These are phyloP conservation scores for Suillus placidus DNA, from an alignment of 768 basidiomycete species.

Conservation along the genomic window DNA sequence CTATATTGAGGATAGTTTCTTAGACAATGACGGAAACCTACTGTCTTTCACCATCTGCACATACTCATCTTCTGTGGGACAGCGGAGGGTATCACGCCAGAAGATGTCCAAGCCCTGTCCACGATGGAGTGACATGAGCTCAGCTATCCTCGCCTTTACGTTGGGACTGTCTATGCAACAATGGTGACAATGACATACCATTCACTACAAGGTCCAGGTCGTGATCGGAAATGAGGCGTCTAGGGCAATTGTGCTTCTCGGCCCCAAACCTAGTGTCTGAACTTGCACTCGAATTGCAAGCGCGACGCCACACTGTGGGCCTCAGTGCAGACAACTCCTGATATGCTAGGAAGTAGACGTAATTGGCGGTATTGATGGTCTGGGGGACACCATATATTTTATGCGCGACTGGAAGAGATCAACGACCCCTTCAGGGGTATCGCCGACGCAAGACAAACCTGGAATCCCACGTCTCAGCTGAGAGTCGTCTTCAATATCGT, in stretches of 20 bases:
- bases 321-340: conserved; percentile 61
- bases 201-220: conserved; percentile 75
- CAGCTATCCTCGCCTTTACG: conserved; percentile 26
- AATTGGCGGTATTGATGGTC: conserved; percentile 93
- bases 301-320: neutral
- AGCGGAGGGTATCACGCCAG: conserved; percentile 85
- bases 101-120: conserved; percentile 90
- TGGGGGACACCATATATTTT: conserved; percentile 94
- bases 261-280: neutral
- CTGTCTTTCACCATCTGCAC: conserved; percentile 93
- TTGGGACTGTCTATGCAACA: neutral
- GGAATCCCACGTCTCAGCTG: conserved; percentile 81
- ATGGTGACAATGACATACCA: conserved; percentile 39
- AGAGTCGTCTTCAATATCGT: conserved; percentile 90
- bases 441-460: conserved; percentile 40
- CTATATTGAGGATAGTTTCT: neutral
- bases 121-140: conserved; percentile 80
- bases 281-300: neutral
- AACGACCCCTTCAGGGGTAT: neutral
- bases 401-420: conserved; percentile 70
- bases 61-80: conserved; percentile 92
- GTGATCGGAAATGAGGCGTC: conserved; percentile 34
- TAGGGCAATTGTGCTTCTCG: neutral
- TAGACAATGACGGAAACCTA: conserved; percentile 47
- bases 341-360: conserved; percentile 90